Base-by-base conservation (phyloP, 2,329 filamentous ascomycete genomes). In the Septoria petroselini region DNA sequence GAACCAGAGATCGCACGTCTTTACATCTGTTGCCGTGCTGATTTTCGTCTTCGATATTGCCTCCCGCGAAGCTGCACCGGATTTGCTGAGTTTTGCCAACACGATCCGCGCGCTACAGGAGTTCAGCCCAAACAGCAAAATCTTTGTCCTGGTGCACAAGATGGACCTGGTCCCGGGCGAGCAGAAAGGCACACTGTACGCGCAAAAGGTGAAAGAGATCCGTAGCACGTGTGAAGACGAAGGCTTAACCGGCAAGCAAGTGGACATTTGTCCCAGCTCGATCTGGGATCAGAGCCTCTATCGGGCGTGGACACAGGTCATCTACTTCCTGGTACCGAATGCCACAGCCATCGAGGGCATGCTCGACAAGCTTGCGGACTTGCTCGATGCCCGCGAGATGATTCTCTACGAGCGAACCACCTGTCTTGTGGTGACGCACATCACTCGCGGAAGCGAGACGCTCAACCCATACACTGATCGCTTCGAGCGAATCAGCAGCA, bases 21-120 rank as follows among this genome's bases (percentile, higher is more conserved):
- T 98, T 74, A 89, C 85, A 65, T 91, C 93, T 68, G 93, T 96
- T 54, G 91, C 91, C 42, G 93, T 97, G 43, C 81, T 98, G 51
- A 97, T 98, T 71, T 98, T 98, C 75, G 93, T 98, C 70, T 98
- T 98, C 73, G 93, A 98, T 69, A 94, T 97, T 60, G 93, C 97
- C 70, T 95, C 88, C 14, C 86, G 90, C 67, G 93, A 97, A 69
- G 89, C 95, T 62, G 88, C 93, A 55, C 86, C 89, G 62, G 93
- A 98, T 68, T 82, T 97, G 44, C 83, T 91, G 50, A 95, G 90
- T 51, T 98, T 97, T 75, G 83, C 85, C 44, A 86, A 88, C 59
- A 93, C 97, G 68, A 88, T 97, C 61, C 82, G 85, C 41, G 93
- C 93, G 0, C 78, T 98, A 31, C 80, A 85, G 48, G 91, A 97